Evolutionary conservation across 228 moss, liverwort and hornwort genomes (phyloP).

Genomic region (Sphagnum magellanicum): DNA sequence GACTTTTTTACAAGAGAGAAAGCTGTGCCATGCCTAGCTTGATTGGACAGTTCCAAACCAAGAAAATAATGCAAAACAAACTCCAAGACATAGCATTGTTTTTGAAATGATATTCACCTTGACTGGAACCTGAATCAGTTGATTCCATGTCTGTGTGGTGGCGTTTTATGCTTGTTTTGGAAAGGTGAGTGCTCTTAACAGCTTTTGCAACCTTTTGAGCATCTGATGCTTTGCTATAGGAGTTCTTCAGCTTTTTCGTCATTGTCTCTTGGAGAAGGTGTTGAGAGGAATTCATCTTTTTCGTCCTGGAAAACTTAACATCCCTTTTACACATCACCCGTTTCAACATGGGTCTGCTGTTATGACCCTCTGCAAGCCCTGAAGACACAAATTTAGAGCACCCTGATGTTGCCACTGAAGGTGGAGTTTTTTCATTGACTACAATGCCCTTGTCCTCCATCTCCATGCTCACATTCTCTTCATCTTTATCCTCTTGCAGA

Average conservation of each 20-base stretch:
- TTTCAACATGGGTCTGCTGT: slow-evolving; percentile 51
- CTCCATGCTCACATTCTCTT: slow-evolving; percentile 31
- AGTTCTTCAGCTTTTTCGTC: slow-evolving; percentile 61
- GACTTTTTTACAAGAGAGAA: no score
- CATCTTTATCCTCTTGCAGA: slow-evolving; percentile 23
- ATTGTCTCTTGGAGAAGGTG: slow-evolving; percentile 61
- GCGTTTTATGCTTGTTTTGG: slow-evolving; percentile 66
- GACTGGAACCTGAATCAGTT: slow-evolving; percentile 73
- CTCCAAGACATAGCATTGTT: not conserved
- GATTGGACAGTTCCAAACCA: not conserved
- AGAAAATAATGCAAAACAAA: slow-evolving; percentile 10
- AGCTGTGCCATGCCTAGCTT: no score
- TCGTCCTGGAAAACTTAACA: slow-evolving; percentile 45
- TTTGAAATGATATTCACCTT: slow-evolving; percentile 19
- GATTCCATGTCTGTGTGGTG: slow-evolving; percentile 81
- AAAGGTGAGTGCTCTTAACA: slow-evolving; percentile 72
- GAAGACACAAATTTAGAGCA: slow-evolving; percentile 19
- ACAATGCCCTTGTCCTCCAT: slow-evolving; percentile 23
- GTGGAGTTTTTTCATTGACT: slow-evolving; percentile 13
- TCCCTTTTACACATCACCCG: slow-evolving; percentile 57
- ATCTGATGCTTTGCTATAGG: slow-evolving; percentile 70
- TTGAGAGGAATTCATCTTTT: slow-evolving; percentile 51
- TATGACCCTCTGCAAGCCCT: slow-evolving; percentile 32
- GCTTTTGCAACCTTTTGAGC: slow-evolving; percentile 83
- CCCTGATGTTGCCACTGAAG: slow-evolving; percentile 32